A percentile compares a stretch with the other conserved stretches of the same genome.
phyloP scores from a whole-genome alignment of 306 rosid species.

The Leucaena leucocephala region DNA sequence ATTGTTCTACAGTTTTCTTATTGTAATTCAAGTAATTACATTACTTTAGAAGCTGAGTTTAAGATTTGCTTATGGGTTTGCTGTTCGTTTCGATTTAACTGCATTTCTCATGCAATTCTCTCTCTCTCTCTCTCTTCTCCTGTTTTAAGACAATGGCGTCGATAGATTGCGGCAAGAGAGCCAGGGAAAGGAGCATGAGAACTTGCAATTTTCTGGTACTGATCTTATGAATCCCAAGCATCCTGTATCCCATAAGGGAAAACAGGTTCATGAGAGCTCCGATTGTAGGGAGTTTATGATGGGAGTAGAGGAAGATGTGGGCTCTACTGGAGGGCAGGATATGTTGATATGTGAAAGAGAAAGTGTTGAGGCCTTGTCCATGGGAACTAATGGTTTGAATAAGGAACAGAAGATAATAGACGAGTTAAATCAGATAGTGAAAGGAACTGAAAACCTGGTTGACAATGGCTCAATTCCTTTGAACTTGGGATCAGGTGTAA shows the following conservation, averaged over 20 bases:
- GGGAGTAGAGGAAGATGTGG: constrained; percentile 39
- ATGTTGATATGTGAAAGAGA: constrained; percentile 13
- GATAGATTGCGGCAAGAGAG: constrained; percentile 38
- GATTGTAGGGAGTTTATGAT: constrained; percentile 24
- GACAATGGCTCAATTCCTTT: constrained; percentile 33
- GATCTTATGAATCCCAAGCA: constrained; percentile 23
- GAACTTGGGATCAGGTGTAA: constrained; percentile 29
- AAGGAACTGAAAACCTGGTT: constrained; percentile 48
- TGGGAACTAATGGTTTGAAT: constrained; percentile 28
- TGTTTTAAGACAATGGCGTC: constrained; percentile 44
- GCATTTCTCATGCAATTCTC: constrained; percentile 15
- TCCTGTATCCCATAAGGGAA: constrained; percentile 19
- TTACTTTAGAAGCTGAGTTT: background rate
- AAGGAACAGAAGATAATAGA: constrained; percentile 36
- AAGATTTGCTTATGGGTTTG: background rate
- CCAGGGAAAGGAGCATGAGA: constrained; percentile 32
- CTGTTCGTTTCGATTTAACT: constrained; percentile 20
- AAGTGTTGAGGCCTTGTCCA: constrained; percentile 4
- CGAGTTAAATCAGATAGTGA: constrained; percentile 44
- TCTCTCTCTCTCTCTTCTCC: background rate
- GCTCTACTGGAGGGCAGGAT: constrained; percentile 8
- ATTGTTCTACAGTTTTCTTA: background rate
- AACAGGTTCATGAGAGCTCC: constrained; percentile 30
- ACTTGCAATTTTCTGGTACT: constrained; percentile 24
- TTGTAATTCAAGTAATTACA: background rate